Evolutionary conservation across 306 rosid species (phyloP), one percentile per base, ranked within the genome.

Genomic region (Quercus rubra): DNA sequence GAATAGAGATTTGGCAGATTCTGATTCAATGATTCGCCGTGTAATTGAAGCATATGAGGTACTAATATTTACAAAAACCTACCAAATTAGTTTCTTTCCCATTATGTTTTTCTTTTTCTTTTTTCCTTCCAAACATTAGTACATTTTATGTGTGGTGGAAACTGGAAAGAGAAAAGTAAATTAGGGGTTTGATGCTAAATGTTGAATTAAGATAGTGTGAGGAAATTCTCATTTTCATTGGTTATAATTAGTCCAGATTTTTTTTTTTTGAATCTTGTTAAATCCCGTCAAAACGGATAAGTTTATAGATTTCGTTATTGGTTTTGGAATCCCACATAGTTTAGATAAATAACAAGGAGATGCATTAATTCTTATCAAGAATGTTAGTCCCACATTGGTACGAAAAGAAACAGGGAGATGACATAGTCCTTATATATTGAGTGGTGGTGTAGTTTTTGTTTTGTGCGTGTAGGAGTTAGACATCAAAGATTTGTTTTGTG

Each of bases 11-110:
- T 82, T 78, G 30, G 68, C 74, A 31, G 51, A 51, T 83, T 89
- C 98, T 61, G 95, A 90, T 61, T 4, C 72, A 21, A 88, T 92
- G 91, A 94, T 94, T 85, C 97, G 98, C 72, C 90, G 92, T 33
- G 95, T 94, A 13, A 91, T 94, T 79, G 78, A 92, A 66, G 98
- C 98, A 13, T 94, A 94, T 71, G 92, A 88, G 93, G 95, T 91
- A 74, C 33, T 49, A 17, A 19, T 18, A 67, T 5, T 4, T 15
- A 28, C 21, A 14, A 4, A 41, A 31, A 38, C 21, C 10, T 33
- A 31, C 30, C 38, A 63, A n/a, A 70, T 67, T 55, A 67, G 33
- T n/a, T 23, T 33, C 33, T 10, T 54, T 4, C 70, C 46, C 19
- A 67, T 56, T 11, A 12, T 73, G 20, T 7, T 38, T 46, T 3